Evolutionary conservation across 2,329 filamentous ascomycete species (phyloP), one percentile per base, ranked within the genome.

Genomic region (Trichoderma citrinoviride): DNA sequence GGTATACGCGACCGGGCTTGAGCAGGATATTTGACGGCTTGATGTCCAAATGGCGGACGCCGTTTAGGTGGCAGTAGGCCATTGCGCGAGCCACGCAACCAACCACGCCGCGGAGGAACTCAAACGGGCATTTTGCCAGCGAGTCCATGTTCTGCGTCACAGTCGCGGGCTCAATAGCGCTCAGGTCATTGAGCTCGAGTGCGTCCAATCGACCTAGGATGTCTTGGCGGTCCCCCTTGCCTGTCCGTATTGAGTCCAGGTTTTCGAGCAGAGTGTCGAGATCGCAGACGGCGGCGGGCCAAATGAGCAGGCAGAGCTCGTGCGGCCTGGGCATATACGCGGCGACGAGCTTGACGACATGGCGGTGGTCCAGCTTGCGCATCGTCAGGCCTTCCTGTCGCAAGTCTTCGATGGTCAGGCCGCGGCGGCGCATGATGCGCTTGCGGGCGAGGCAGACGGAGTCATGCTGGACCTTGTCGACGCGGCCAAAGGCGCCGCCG

Each of bases 1-100:
- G 73, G 65, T 82, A 82, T 8, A 83, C 80, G 8, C 78, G 74
- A 6, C 77, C 77, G 1, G 79, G 75, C 63, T 76, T 79, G 7
- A 82, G 72, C 2, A 83, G 74, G 57, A 82, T 81, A 60, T 83
- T 82, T 41, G 76, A 77, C 1, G 81, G 81, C 65, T 83, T 82
- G 41, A 83, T 76, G 61, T 83, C 79, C 5, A 80, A 75, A 67
- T 83, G 80, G 23, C 81, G 75, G 14, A 82, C 77, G 19, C 77
- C 72, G 54, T 78, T 74, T 17, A 72, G 68, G 68, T 81, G 80
- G 63, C 78, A 80, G 64, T 80, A 77, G 1, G 77, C 73, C 65
- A 81, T 72, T 5, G 78, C 79, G 15, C 75, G 75, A n/a, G 79
- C 76, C 49, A 81, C 73, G 64, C 81, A 83, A 14, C 81, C 81